A percentile compares a stretch with the other conserved stretches of the same genome.
Conservation (phyloP, 75 land plant genomes). For the Selaginella moellendorffii region DNA sequence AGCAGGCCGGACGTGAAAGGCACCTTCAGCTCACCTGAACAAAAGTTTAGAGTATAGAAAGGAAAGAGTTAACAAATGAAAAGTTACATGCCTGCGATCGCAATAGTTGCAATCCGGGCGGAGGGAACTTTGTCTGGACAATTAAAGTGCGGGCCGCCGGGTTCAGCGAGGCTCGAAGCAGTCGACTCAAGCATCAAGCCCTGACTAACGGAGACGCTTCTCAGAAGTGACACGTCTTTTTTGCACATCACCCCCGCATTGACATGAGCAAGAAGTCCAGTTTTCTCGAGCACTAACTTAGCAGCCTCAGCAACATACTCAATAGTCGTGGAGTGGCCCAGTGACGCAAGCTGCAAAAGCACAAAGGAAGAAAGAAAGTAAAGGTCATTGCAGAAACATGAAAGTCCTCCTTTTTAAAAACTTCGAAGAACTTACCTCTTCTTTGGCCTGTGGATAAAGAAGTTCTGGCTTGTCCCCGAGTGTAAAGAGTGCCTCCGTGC, state of each 20-base stretch:
- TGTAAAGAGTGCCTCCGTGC: slow-evolving; percentile 34
- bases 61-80: too few species aligned
- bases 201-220: slow-evolving; percentile 31
- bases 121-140: slow-evolving; percentile 29
- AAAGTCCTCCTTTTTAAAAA: neutral
- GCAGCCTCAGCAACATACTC: slow-evolving; percentile 31
- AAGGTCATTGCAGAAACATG: neutral
- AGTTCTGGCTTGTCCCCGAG: slow-evolving; percentile 37
- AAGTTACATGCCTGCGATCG: slow-evolving; percentile 28
- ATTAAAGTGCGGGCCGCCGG: slow-evolving; percentile 24
- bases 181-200: slow-evolving; percentile 31
- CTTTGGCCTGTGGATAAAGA: slow-evolving; percentile 25
- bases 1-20: slow-evolving; percentile 31
- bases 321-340: slow-evolving; percentile 25
- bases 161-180: slow-evolving; percentile 26
- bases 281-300: slow-evolving; percentile 22
- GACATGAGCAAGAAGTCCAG: slow-evolving; percentile 32
- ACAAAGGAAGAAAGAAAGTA: slow-evolving; percentile 1
- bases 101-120: slow-evolving; percentile 23
- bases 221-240: slow-evolving; percentile 21
- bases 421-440: slow-evolving; percentile 18
- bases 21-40: slow-evolving; percentile 23
- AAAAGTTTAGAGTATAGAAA: too few species aligned
- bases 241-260: slow-evolving; percentile 24
- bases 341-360: slow-evolving; percentile 18